These are phyloP conservation scores for Purpureocillium takamizusanense DNA, from an alignment of 2,329 filamentous ascomycete species.

Conservation along the genomic window DNA sequence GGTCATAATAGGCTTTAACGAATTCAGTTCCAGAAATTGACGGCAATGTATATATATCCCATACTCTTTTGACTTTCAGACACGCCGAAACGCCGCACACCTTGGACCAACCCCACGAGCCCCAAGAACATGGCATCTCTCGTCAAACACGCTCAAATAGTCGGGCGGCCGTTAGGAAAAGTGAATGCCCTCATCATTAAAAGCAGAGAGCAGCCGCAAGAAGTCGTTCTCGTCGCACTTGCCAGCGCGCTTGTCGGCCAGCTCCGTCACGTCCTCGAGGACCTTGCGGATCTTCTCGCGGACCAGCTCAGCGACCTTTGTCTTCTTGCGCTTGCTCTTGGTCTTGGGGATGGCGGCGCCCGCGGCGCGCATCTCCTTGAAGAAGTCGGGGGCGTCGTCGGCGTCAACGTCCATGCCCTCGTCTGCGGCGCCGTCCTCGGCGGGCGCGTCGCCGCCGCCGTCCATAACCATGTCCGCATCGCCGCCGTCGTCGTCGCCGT, in stretches of 20 bases:
- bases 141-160: background rate
- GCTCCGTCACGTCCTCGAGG: slow-evolving; percentile 67
- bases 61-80: no score
- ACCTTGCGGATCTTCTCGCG: slow-evolving; percentile 79
- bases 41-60: no score
- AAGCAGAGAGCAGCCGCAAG: slow-evolving; percentile 66
- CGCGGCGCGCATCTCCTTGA: slow-evolving; percentile 53
- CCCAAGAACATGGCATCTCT: no score
- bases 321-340: slow-evolving; percentile 65
- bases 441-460: slow-evolving; percentile 29
- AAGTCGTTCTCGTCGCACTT: slow-evolving; percentile 94
- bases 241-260: slow-evolving; percentile 73
- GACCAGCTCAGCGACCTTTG: slow-evolving; percentile 73
- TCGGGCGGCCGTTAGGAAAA: slow-evolving; percentile 50
- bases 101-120: no score
- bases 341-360: slow-evolving; percentile 40
- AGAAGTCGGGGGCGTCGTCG: slow-evolving; percentile 71
- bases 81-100: background rate
- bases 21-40: no score
- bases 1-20: no score
- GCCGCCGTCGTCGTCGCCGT: slow-evolving; percentile 31
- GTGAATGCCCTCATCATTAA: slow-evolving; percentile 89
- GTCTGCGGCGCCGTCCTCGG: slow-evolving; percentile 38
- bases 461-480: slow-evolving; percentile 27
- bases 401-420: slow-evolving; percentile 58